Evolutionary conservation across 257 asterid genomes (phyloP).

Genomic region (Petrea volubilis): DNA sequence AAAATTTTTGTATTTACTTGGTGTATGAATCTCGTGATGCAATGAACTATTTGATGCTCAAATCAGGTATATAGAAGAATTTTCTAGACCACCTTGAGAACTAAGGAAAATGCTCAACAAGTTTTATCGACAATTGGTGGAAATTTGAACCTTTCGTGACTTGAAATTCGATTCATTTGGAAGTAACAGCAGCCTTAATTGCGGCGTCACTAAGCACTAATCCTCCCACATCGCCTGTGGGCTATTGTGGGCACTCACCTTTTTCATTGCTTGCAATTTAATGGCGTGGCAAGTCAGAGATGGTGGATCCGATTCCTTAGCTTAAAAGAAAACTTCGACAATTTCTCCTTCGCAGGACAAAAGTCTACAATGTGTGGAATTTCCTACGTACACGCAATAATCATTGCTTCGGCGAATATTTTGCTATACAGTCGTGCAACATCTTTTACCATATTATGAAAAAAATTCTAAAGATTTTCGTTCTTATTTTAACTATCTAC

Average conservation of each 20-base stretch:
- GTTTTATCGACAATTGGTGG: neutral
- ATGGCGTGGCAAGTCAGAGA: neutral
- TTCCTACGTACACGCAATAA: too few species aligned
- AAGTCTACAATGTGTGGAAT: too few species aligned
- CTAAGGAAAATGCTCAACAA: too few species aligned
- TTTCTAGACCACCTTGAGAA: neutral
- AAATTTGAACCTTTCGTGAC: neutral
- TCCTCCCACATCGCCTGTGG: neutral
- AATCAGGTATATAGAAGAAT: too few species aligned
- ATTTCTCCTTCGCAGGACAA: neutral
- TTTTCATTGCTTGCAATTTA: neutral
- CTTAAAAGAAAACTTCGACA: neutral
- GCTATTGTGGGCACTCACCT: neutral
- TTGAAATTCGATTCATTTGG: neutral
- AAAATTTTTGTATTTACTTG: too few species aligned
- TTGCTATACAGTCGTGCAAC: too few species aligned
- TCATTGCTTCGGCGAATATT: too few species aligned
- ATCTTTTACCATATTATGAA: too few species aligned
- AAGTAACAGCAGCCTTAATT: neutral
- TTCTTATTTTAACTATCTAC: too few species aligned
- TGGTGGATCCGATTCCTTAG: neutral
- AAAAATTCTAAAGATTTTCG: too few species aligned
- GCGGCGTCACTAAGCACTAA: neutral
- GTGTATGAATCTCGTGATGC: too few species aligned
- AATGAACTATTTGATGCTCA: too few species aligned